Conservation (phyloP, 257 asterid species). For the Solanum arcanum region DNA sequence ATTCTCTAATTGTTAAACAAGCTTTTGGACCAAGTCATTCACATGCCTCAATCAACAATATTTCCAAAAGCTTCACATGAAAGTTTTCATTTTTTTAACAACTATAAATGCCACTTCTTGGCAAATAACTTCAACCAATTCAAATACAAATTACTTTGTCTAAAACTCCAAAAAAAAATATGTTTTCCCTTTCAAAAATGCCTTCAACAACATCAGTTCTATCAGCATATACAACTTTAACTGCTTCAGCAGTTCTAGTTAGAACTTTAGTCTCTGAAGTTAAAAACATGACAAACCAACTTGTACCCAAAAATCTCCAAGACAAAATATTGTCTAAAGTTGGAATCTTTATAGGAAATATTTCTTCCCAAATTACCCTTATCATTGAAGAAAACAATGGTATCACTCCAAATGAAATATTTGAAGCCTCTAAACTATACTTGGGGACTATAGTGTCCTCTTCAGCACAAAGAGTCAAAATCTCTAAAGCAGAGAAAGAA, state of each 20-base stretch:
- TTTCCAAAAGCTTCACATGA: constrained; percentile 6
- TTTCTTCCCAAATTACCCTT: not conserved
- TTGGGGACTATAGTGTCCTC: not conserved
- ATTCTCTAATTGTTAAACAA: not conserved
- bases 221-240: constrained; percentile 11
- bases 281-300: constrained; percentile 7
- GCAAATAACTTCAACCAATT: not conserved
- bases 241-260: constrained; percentile 7
- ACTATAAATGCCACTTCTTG: not conserved
- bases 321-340: constrained; percentile 10
- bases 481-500: not conserved
- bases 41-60: not conserved
- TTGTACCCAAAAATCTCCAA: constrained; percentile 9
- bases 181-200: constrained; percentile 6
- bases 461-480: constrained; percentile 1
- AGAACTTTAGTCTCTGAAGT: constrained; percentile 11
- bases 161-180: not conserved
- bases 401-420: constrained; percentile 1
- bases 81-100: not conserved
- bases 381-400: constrained; percentile 10
- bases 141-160: not conserved
- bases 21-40: not conserved
- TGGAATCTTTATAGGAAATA: constrained; percentile 8
- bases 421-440: constrained; percentile 10
- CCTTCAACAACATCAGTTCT: constrained; percentile 11